Evolutionary conservation across 139 green algal genomes (phyloP), one percentile per base, ranked within the genome.

Genomic region (Micromonas pusilla): DNA sequence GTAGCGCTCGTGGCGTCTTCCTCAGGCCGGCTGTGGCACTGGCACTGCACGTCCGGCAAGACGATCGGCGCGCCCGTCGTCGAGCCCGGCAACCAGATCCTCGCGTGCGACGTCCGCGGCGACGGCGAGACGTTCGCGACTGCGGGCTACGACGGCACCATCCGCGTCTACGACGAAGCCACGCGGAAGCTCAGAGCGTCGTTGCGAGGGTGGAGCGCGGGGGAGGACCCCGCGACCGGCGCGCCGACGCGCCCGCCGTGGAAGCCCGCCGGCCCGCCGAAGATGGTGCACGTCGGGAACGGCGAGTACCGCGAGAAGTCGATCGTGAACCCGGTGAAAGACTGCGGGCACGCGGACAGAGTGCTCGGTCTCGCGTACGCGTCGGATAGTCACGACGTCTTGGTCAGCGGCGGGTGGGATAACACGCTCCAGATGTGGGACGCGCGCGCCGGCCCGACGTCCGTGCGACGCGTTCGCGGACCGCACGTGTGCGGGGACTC

Each of bases 351-450:
- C 79, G 53, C 78, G 5, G 88, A 80, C 67, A 60, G 73, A 31
- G 79, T 90, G 33, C 90, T 85, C 70, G 67, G 64, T 0, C 62
- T 91, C 4, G 76, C 66, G 0, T 91, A 84, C 79, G 70, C 78
- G n/a, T 76, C 85, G 13, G 53, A 81, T 4, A 81, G 90, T 30
- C 79, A 68, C 6, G 72, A 89, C 71, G 79, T 84, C 52, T 76
- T 91, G 63, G 36, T 91, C 23, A 83, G 54, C 52, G 86, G 79
- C 37, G 85, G 87, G 2, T 91, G 87, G 87, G 87, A 91, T 66
- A 80, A 81, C 37, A 86, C 83, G 13, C 78, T 91, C 28, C 85
- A 89, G 75, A 79, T 91, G 39, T 91, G 87, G 87, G 87, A 91
- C 84, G 57, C 88, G 60, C 83, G 87, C 0, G 66, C 45, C 9